Conservation (phyloP, 257 asterid species). For the Craterostigma plantagineum region DNA sequence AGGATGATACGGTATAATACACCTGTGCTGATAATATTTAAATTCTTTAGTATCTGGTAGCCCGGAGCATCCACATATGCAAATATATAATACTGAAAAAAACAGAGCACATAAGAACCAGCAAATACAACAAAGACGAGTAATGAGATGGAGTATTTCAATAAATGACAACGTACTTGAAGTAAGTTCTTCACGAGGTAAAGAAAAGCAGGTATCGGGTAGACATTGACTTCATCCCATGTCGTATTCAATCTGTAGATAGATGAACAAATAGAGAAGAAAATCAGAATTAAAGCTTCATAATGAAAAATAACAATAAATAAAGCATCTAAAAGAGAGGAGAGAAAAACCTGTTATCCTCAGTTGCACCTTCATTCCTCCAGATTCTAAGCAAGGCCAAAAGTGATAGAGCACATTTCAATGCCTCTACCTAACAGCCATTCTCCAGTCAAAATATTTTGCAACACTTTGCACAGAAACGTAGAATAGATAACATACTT, state of each 20-base stretch:
- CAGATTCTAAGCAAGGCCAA: constrained; percentile 78
- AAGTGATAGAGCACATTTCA: constrained; percentile 81
- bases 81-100: constrained; percentile 87
- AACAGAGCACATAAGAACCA: not conserved
- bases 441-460: not conserved
- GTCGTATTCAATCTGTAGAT: constrained; percentile 69
- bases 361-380: constrained; percentile 80
- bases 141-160: too few species aligned
- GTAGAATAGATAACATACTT: not conserved
- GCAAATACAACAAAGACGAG: too few species aligned
- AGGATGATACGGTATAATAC: constrained; percentile 78
- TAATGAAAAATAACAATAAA: too few species aligned
- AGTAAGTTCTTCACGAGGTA: constrained; percentile 91
- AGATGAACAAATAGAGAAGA: not conserved
- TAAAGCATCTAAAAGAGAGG: not conserved
- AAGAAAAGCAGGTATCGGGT: constrained; percentile 94
- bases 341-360: constrained; percentile 63
- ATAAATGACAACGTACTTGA: constrained; percentile 41
- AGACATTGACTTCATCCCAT: constrained; percentile 82
- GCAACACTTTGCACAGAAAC: constrained; percentile 3
- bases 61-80: constrained; percentile 99
- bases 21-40: constrained; percentile 96
- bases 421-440: constrained; percentile 62
- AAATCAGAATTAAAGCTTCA: too few species aligned
- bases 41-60: constrained; percentile 88